Evolutionary conservation across 257 asterid genomes (phyloP), one percentile per base, ranked within the genome.

Genomic region (Thymus quinquecostatus): DNA sequence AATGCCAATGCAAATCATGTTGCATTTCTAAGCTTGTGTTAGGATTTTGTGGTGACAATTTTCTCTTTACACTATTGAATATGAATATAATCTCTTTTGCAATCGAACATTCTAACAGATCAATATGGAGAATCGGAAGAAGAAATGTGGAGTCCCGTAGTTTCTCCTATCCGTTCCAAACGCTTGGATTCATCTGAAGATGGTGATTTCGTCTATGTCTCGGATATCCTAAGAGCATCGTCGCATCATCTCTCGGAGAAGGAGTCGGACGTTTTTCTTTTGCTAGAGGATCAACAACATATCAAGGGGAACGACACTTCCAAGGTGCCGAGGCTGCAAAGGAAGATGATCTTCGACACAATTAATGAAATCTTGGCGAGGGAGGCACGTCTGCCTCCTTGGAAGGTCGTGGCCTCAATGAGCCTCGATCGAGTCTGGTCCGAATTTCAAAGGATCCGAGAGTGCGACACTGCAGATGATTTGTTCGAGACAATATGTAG

Each of bases 281-380:
- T 86, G 43, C 83, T 93, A 8, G 98, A 93, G 78, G 87, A 86
- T 67, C 92, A 91, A 51, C 97, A 86, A 4, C 81, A 71, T 75
- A 80, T 86, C 70, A 83, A 84, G 43, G 96, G 94, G 45, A 72
- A 77, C n/a, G 86, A 83, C 73, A 61, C 75, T 0, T 83, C 92
- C 66, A 75, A 85, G 28, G 79, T 60, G 60, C 84, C 92, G 5
- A 82, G 70, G 75, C 81, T 91, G 64, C 85, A 83, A 10, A 70
- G 97, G 70, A 89, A 80, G 79, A 81, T 93, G 50, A 86, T 86
- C 12, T 93, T 87, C 28, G 96, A 93, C 58, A 82, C 88, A 2
- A 67, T 79, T 21, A 75, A 63, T 4, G 98, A 89, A 73, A 91
- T 93, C 45, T 80, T 91, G n/a, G 80, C 85, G 30, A 61, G 94